phyloP scores from a whole-genome alignment of 2,329 filamentous ascomycete species.

The Apiospora malaysiana region DNA sequence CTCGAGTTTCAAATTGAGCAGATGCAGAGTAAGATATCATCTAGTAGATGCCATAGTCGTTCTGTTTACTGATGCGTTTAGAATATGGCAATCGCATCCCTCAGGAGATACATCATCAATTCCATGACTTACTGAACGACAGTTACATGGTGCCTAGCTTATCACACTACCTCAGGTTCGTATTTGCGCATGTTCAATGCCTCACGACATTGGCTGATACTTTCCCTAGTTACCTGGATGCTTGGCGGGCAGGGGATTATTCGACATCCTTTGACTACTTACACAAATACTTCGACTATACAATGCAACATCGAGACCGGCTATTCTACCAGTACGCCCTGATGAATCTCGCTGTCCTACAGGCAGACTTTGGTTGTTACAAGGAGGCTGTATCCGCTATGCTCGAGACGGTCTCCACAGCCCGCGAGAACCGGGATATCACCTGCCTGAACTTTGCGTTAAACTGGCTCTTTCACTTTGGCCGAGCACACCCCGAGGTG shows the following conservation, averaged over 20 bases:
- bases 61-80: constrained; percentile 38
- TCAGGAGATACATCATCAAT: constrained; percentile 71
- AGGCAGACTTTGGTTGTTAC: constrained; percentile 93
- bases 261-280: constrained; percentile 88
- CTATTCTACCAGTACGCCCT: constrained; percentile 94
- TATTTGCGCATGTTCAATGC: constrained; percentile 25
- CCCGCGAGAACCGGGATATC: constrained; percentile 90
- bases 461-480: constrained; percentile 95
- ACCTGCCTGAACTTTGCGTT: constrained; percentile 92
- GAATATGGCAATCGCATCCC: constrained; percentile 81
- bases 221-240: constrained; percentile 76
- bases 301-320: constrained; percentile 82
- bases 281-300: constrained; percentile 96
- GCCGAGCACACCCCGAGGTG: constrained; percentile 81
- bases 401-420: constrained; percentile 94
- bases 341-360: constrained; percentile 89
- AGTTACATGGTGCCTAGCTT: constrained; percentile 74
- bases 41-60: neutral
- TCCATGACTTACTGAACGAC: constrained; percentile 71
- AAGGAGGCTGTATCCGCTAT: constrained; percentile 91
- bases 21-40: constrained; percentile 70
- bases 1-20: constrained; percentile 88
- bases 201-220: constrained; percentile 25
- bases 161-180: constrained; percentile 75
- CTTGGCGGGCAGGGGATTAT: constrained; percentile 91